A percentile compares a stretch with the other conserved stretches of the same genome.
These are phyloP conservation scores for Magnaporthiopsis poae DNA, from an alignment of 2,329 filamentous ascomycete species.

Conservation along the genomic window DNA sequence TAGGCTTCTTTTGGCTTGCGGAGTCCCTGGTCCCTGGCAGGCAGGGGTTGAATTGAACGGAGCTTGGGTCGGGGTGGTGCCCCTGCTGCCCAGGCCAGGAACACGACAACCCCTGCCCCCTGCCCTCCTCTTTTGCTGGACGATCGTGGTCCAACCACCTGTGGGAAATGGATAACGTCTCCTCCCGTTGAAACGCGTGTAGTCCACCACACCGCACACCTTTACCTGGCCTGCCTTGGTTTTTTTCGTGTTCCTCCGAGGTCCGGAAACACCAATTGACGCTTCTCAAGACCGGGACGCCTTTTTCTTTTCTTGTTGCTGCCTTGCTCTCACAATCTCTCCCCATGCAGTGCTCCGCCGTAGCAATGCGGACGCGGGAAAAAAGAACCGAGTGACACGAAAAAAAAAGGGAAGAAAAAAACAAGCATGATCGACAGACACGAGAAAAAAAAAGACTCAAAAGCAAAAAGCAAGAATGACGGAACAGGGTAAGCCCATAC, in stretches of 20 bases:
- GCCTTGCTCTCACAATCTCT: background rate
- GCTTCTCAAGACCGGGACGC: too few relatives aligned
- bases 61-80: background rate
- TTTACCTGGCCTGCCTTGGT: background rate
- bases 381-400: too few relatives aligned
- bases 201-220: background rate
- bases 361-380: too few relatives aligned
- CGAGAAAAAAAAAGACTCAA: background rate
- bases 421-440: too few relatives aligned
- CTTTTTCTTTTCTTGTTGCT: too few relatives aligned
- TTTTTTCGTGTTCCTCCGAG: background rate
- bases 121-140: background rate
- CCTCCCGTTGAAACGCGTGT: conserved; percentile 8
- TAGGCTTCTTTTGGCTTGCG: too few relatives aligned
- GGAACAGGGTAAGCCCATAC: background rate
- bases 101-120: background rate
- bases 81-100: background rate
- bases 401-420: too few relatives aligned
- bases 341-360: too few relatives aligned
- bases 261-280: background rate
- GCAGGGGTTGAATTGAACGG: background rate
- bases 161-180: conserved; percentile 4
- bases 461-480: background rate
- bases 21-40: too few relatives aligned
- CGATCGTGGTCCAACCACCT: conserved; percentile 7